Conservation (phyloP, 768 basidiomycete genomes). For the Boletus fagicola region DNA sequence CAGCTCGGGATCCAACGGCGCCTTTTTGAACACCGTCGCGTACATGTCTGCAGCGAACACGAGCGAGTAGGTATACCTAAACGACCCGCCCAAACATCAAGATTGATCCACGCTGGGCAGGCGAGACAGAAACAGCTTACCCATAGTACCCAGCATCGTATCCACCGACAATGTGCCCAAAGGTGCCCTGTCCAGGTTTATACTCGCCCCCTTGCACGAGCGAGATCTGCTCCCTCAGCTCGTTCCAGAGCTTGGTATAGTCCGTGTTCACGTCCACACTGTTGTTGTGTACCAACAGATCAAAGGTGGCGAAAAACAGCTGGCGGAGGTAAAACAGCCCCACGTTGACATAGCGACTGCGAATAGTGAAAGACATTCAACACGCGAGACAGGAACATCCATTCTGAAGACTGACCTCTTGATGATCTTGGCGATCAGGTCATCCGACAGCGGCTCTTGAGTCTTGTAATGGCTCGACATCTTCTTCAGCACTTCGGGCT, state of each 20-base stretch:
- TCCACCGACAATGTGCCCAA: slow-evolving; percentile 75
- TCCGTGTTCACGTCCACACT: slow-evolving; percentile 55
- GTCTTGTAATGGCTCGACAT: slow-evolving; percentile 83
- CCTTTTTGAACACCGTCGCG: slow-evolving; percentile 74
- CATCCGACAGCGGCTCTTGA: slow-evolving; percentile 64
- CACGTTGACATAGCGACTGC: slow-evolving; percentile 73
- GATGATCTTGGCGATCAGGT: slow-evolving; percentile 73
- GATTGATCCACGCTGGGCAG: background rate
- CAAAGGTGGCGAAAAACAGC: slow-evolving; percentile 63
- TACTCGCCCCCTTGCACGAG: slow-evolving; percentile 58
- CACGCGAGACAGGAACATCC: background rate
- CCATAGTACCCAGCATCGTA: slow-evolving; percentile 68
- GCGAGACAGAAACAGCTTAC: slow-evolving; percentile 34
- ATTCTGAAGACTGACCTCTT: slow-evolving; percentile 50
- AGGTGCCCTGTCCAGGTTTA: slow-evolving; percentile 68
- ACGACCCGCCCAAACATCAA: background rate
- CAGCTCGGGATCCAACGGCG: slow-evolving; percentile 66
- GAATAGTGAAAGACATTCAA: background rate
- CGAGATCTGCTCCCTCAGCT: slow-evolving; percentile 65
- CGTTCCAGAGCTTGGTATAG: slow-evolving; percentile 79
- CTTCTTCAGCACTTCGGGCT: slow-evolving; percentile 66
- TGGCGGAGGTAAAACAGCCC: slow-evolving; percentile 71
- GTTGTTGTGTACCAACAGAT: slow-evolving; percentile 26
- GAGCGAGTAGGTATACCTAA: slow-evolving; percentile 70
- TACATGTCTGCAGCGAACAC: slow-evolving; percentile 62